A percentile compares a stretch with the other conserved stretches of the same genome.
phyloP scores from a whole-genome alignment of 2,329 filamentous ascomycete species.

The Septoria petroselini region DNA sequence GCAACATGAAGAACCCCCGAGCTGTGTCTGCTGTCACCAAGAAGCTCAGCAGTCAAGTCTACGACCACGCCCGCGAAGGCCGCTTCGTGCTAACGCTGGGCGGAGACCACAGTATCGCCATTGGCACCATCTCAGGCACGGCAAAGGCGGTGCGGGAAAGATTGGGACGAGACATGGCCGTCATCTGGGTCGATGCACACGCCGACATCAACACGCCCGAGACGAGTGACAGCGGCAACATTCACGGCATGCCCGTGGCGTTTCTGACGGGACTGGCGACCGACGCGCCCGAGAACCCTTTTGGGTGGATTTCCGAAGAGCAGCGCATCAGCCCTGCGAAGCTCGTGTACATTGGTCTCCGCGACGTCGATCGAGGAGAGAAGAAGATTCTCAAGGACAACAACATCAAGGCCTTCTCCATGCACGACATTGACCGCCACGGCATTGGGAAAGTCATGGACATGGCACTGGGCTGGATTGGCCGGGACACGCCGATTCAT shows the following conservation, averaged over 20 bases:
- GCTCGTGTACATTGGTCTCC: conserved; percentile 92
- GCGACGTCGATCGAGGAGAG: conserved; percentile 90
- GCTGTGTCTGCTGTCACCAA: conserved; percentile 82
- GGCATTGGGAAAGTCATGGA: conserved; percentile 96
- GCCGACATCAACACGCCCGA: conserved; percentile 97
- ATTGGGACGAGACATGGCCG: conserved; percentile 76
- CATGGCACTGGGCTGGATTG: conserved; percentile 96
- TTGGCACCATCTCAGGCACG: conserved; percentile 85
- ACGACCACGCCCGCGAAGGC: conserved; percentile 77
- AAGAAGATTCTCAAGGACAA: conserved; percentile 87
- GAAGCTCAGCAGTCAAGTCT: conserved; percentile 77
- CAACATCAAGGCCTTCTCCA: conserved; percentile 92
- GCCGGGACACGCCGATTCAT: conserved; percentile 91
- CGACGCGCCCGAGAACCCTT: conserved; percentile 67
- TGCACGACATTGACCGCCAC: conserved; percentile 95
- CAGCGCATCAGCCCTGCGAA: conserved; percentile 71
- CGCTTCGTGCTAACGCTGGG: conserved; percentile 89
- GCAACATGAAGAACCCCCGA: conserved; percentile 90
- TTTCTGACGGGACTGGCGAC: conserved; percentile 83
- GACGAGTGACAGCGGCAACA: conserved; percentile 82
- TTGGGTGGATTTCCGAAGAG: conserved; percentile 82
- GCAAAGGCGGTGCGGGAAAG: conserved; percentile 83
- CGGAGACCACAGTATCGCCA: conserved; percentile 94
- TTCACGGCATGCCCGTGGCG: conserved; percentile 95
- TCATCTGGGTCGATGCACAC: conserved; percentile 98